A percentile compares a stretch with the other conserved stretches of the same genome.
Conservation (phyloP, 2,329 filamentous ascomycete genomes). For the Aspergillus udagawae region DNA sequence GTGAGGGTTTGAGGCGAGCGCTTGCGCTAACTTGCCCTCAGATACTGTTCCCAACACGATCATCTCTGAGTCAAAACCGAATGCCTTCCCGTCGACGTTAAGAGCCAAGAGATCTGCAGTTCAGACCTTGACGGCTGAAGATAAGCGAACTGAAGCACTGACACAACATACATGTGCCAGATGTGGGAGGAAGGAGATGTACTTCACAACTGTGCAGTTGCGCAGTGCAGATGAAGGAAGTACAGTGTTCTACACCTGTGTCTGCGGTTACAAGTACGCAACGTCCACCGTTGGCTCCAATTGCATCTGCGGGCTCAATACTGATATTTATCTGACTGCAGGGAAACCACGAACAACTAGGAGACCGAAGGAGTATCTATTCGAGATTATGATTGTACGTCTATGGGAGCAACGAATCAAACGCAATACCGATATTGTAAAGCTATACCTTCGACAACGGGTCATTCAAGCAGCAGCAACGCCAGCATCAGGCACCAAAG, state of each 20-base stretch:
- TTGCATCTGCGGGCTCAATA: background rate
- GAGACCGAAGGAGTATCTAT: slow-evolving; percentile 10
- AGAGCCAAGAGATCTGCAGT: slow-evolving; percentile 82
- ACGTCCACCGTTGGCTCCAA: background rate
- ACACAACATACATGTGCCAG: slow-evolving; percentile 70
- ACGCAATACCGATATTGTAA: slow-evolving; percentile 13
- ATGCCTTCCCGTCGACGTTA: slow-evolving; percentile 85
- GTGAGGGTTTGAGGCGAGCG: background rate
- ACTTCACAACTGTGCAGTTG: slow-evolving; percentile 78
- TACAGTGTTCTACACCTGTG: slow-evolving; percentile 85
- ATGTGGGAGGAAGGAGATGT: slow-evolving; percentile 78
- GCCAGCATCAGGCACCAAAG: slow-evolving; percentile 67
- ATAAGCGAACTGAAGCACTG: slow-evolving; percentile 68
- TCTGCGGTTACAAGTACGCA: slow-evolving; percentile 76
- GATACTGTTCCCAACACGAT: slow-evolving; percentile 74
- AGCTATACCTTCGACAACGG: slow-evolving; percentile 1
- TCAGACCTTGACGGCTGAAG: slow-evolving; percentile 73
- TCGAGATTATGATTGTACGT: slow-evolving; percentile 18
- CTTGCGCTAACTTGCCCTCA: slow-evolving; percentile 32
- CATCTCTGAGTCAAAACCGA: slow-evolving; percentile 78
- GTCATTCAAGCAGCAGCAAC: slow-evolving; percentile 25
- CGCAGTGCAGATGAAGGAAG: slow-evolving; percentile 92
- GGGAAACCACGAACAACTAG: slow-evolving; percentile 37
- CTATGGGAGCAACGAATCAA: slow-evolving; percentile 21
- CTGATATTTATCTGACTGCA: slow-evolving; percentile 19